A percentile compares a stretch with the other conserved stretches of the same genome.
phyloP scores from a whole-genome alignment of 768 basidiomycete genomes.

The Dioszegia crocea region DNA sequence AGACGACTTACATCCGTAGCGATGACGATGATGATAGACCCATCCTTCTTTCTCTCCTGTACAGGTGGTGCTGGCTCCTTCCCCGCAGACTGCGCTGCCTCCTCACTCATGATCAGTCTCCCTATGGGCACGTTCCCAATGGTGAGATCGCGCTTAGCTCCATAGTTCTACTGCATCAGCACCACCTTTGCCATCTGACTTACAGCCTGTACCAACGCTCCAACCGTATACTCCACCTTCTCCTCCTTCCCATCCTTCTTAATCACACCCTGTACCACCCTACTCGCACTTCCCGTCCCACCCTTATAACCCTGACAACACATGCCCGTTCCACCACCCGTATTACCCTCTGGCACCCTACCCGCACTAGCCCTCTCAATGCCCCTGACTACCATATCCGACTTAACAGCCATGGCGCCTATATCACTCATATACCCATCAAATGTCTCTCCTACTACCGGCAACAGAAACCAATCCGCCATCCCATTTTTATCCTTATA shows the following conservation, averaged over 20 bases:
- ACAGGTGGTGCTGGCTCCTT: not conserved
- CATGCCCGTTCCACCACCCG: conserved; percentile 10
- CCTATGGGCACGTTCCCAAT: conserved; percentile 8
- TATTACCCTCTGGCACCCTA: conserved; percentile 8
- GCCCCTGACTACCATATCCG: conserved; percentile 8
- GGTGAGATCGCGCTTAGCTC: conserved; percentile 2
- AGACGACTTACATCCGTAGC: conserved; percentile 5
- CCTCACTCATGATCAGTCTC: conserved; percentile 2
- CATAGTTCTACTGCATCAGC: conserved; percentile 7
- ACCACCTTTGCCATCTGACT: not conserved
- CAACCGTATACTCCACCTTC: conserved; percentile 7
- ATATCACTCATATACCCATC: conserved; percentile 8
- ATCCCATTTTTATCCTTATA: not conserved
- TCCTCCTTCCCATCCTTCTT: not conserved
- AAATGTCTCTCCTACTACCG: conserved; percentile 7
- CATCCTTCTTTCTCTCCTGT: not conserved
- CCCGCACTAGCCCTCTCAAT: conserved; percentile 3
- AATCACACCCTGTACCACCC: not conserved
- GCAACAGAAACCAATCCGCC: conserved; percentile 5
- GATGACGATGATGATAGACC: conserved; percentile 3
- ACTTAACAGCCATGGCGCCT: conserved; percentile 7
- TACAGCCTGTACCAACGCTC: conserved; percentile 6
- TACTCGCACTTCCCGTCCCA: conserved; percentile 3
- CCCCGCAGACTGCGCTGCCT: not conserved
- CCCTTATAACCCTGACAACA: conserved; percentile 7